Conservation (phyloP, 2,329 filamentous ascomycete genomes). For the Talaromyces sp. region DNA sequence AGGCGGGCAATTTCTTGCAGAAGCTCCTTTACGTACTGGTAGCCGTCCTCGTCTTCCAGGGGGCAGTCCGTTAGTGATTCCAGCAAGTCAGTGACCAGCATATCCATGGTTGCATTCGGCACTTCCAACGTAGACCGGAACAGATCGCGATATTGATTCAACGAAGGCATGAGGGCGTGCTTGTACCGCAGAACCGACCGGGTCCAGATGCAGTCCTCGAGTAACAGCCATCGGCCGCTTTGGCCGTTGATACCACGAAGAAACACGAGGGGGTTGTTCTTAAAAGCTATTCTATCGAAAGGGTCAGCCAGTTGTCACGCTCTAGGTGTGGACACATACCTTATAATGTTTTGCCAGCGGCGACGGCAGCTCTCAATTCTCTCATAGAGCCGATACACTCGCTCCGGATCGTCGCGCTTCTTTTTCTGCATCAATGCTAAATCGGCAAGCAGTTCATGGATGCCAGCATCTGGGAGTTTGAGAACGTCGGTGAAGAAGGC, state of each 20-base stretch:
- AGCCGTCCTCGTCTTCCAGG: not conserved
- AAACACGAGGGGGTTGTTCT: not conserved
- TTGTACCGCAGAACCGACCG: slow-evolving; percentile 3
- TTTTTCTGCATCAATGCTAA: slow-evolving; percentile 5
- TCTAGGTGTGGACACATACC: not conserved
- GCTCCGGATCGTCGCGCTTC: slow-evolving; percentile 7
- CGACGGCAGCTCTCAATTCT: slow-evolving; percentile 10
- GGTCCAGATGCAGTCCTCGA: slow-evolving; percentile 6
- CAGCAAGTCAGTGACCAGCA: slow-evolving; percentile 1
- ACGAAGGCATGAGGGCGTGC: slow-evolving; percentile 5
- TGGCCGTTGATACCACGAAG: slow-evolving; percentile 4
- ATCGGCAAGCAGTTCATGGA: slow-evolving; percentile 7
- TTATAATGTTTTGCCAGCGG: not conserved
- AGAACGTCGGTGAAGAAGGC: slow-evolving; percentile 3
- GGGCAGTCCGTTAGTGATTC: slow-evolving; percentile 1
- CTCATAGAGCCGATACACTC: slow-evolving; percentile 8
- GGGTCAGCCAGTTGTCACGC: not conserved
- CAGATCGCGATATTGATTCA: slow-evolving; percentile 5
- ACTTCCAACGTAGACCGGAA: slow-evolving; percentile 1
- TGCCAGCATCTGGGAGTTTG: slow-evolving; percentile 4
- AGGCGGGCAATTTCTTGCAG: slow-evolving; percentile 4
- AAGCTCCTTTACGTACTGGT: slow-evolving; percentile 5
- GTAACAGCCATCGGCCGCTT: slow-evolving; percentile 3
- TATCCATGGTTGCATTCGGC: slow-evolving; percentile 7
- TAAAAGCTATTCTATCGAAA: slow-evolving; percentile 2